phyloP scores from a whole-genome alignment of 345 rosid genomes.

The Rhizophora apiculata region DNA sequence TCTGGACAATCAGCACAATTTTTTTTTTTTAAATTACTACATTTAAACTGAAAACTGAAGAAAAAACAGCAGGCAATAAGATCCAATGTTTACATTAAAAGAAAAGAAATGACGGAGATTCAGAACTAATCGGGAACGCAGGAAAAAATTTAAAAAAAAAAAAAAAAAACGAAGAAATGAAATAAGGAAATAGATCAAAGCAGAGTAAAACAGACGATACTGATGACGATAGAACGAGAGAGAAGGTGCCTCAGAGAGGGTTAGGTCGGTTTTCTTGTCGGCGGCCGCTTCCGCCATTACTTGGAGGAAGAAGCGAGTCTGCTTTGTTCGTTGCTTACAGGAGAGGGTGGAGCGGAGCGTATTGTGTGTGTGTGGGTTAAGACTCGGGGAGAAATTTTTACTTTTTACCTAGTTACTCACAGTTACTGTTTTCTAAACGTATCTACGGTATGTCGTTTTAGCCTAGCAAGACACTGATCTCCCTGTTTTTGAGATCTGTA shows the following conservation, averaged over 20 bases:
- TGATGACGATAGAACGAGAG: background rate
- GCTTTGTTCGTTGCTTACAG: constrained; percentile 17
- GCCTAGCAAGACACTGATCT: too few species aligned
- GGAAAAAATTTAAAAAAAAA: background rate
- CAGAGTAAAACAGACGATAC: background rate
- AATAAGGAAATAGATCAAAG: background rate
- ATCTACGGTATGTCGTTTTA: too few species aligned
- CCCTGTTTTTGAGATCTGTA: too few species aligned
- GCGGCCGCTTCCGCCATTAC: constrained; percentile 65
- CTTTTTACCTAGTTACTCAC: too few species aligned
- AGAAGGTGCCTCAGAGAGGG: constrained; percentile 68
- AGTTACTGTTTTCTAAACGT: too few species aligned
- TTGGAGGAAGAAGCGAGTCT: constrained; percentile 20
- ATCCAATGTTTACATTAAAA: background rate
- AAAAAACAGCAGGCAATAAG: too few species aligned
- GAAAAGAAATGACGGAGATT: background rate
- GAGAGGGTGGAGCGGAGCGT: constrained; percentile 1
- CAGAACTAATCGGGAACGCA: background rate
- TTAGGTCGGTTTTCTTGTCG: constrained; percentile 22
- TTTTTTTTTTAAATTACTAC: too few species aligned
- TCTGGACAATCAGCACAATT: too few species aligned
- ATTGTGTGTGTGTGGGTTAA: constrained; percentile 2
- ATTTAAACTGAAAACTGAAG: too few species aligned
- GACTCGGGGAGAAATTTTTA: background rate
- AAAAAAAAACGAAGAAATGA: background rate